Evolutionary conservation across 169 alveolate species (phyloP).

Genomic region (Plasmodium knowlesi): DNA sequence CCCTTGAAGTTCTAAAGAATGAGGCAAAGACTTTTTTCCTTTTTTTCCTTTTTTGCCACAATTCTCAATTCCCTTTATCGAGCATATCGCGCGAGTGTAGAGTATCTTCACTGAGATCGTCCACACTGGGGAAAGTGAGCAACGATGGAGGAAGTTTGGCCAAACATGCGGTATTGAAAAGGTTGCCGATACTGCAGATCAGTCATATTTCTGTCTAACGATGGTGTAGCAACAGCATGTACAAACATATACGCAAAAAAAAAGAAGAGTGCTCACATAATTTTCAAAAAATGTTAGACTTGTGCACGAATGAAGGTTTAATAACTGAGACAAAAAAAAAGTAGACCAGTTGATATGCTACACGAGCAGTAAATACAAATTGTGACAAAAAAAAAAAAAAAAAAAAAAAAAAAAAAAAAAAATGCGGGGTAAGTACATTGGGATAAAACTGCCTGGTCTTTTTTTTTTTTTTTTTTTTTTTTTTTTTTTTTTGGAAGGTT

Average conservation of each 20-base stretch:
- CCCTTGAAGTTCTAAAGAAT: neutral
- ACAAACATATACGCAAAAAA: neutral
- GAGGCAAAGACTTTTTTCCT: neutral
- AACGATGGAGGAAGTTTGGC: neutral
- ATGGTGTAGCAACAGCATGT: neutral
- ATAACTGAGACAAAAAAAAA: neutral
- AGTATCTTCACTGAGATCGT: neutral
- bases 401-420: neutral
- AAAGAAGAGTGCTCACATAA: neutral
- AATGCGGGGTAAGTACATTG: neutral
- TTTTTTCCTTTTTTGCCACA: too few relatives aligned
- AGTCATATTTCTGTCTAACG: neutral
- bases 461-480: neutral
- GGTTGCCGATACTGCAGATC: neutral
- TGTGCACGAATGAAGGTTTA: neutral
- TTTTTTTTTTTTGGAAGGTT: neutral
- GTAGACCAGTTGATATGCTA: neutral
- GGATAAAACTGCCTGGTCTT: neutral
- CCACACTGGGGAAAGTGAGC: neutral
- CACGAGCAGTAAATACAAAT: neutral
- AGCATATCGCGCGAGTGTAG: neutral
- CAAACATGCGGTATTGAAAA: neutral
- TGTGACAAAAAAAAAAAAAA: neutral
- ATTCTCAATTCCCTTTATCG: neutral
- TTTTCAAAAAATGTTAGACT: neutral